Base-by-base conservation (phyloP, 768 basidiomycete genomes). In the Rhizopogon rudus region DNA sequence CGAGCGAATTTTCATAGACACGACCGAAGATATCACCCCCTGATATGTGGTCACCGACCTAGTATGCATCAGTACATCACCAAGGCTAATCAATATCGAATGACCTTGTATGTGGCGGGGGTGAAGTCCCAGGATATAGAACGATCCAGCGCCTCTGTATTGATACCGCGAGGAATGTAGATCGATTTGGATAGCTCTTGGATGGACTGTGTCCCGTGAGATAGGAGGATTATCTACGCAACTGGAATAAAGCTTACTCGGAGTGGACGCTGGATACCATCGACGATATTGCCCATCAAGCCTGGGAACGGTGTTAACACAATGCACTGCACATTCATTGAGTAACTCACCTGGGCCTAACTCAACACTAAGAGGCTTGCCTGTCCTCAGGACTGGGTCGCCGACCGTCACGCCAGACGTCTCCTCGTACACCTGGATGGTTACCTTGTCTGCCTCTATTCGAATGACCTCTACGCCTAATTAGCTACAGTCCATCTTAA, bases 341-440 rank as follows among this genome's bases (percentile, higher is more conserved):
- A 16, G 43, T 3, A 14, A 70, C 80, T 54, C 66, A 93, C 95
- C 96, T 66, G 97, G 97, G 35, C 97, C 97, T 40, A 99, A 81
- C 71, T 99, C 97, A 56, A 98, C 97, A 69, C 91, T 93, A 54
- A 99, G 82, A 31, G 97, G 97, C 71, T 99, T 99, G 44, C 96
- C 97, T 29, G 97, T 99, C 54, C 96, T 82, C 66, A 99, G 75
- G 16, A 99, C 97, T 46, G 97, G 97, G 76, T 99, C 97, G 29
- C 97, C 97, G 51, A 98, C 95, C 6, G 96, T 98, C 41, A 99
- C 97, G 52, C 97, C 97, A 42, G 96, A 97, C 6, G 96, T 98
- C 77, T 99, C 97, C 73, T 99, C 97, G 67, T 99, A 98, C 9
- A 99, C 97, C 72, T 99, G 97, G 58, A 99, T 98, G 12, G 97